These are phyloP conservation scores for Suhomyces choctaworum DNA, from an alignment of 1,139 yeast species.

Conservation along the genomic window DNA sequence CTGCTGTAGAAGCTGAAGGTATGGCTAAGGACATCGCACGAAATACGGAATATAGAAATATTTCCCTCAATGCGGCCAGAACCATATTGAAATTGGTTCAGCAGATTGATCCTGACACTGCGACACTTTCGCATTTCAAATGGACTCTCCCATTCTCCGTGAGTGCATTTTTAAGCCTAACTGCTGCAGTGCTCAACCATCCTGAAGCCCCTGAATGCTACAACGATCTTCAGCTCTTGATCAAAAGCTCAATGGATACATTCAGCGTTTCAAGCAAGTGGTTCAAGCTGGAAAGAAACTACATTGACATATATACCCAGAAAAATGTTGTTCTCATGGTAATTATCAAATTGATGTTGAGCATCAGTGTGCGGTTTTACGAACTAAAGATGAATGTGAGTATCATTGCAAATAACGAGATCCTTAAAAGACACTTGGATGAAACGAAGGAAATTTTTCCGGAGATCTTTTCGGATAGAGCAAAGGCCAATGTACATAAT, in stretches of 20 bases:
- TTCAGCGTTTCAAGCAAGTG: slow-evolving; percentile 18
- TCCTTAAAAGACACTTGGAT: slow-evolving; percentile 27
- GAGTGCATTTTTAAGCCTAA: slow-evolving; percentile 34
- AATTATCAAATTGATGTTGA: slow-evolving; percentile 25
- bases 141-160: slow-evolving; percentile 39
- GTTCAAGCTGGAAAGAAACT: slow-evolving; percentile 2
- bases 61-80: slow-evolving; percentile 36
- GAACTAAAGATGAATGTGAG: slow-evolving; percentile 22
- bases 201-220: slow-evolving; percentile 30
- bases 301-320: slow-evolving; percentile 21
- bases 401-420: slow-evolving; percentile 18
- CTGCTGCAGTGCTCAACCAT: slow-evolving; percentile 34
- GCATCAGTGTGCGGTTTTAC: slow-evolving; percentile 26
- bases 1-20: slow-evolving; percentile 20
- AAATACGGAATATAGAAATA: slow-evolving; percentile 22
- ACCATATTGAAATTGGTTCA: slow-evolving; percentile 32
- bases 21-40: slow-evolving; percentile 18
- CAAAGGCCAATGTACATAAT: background rate
- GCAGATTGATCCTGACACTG: slow-evolving; percentile 21
- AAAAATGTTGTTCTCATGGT: slow-evolving; percentile 27
- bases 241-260: slow-evolving; percentile 28
- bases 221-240: slow-evolving; percentile 33
- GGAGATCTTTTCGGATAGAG: slow-evolving; percentile 19
- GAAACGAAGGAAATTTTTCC: slow-evolving; percentile 26
- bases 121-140: slow-evolving; percentile 28